Base-by-base conservation (phyloP, 2,329 filamentous ascomycete genomes). In the Aspergillus sp. region DNA sequence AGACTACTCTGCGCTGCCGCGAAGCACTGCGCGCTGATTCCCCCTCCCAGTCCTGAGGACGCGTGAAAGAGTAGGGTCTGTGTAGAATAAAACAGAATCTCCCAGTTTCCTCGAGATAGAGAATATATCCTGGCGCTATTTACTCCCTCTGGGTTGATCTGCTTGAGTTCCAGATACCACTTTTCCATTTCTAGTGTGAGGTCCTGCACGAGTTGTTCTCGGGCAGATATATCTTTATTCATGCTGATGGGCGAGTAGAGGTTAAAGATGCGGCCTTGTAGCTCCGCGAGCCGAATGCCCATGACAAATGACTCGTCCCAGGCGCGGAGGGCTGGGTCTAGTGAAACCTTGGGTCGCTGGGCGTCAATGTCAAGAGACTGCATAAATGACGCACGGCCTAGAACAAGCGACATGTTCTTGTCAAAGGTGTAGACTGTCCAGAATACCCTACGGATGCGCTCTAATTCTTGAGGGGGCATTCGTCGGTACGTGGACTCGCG, bases 401-500 rank as follows among this genome's bases (percentile, higher is more conserved):
- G 50, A 11, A 53, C 15, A 15, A 53, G 30, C 5, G 50, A 53
- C n/a, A 53, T 41, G 31, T 53, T 53, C 50, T 53, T 53, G 23
- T 58, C 56, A 22, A 58, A 58, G 23, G 23, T 22, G 22, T 58
- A 58, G 19, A 58, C 48, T 0, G 56, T 58, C 56, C 56, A 58
- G 23, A 53, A 41, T 22, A 53, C 4, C 19, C 50, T n/a, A 3
- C 50, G 50, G 2, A 53, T 41, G 9, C 34, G 2, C 34, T 41
- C 34, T 2, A 3, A 8, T 15, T 41, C 5, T 1, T 3, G 1
- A 15, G 13, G 9, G 1, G 13, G 1, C 13, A 41, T 13, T 1
- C 3, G 8, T 13, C 13, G 34, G 4, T 41, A 41, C 2, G 34
- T 41, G 9, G 34, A 13, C 13, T 41, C 34, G 1, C 34, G 34